phyloP scores from a whole-genome alignment of 345 rosid genomes.

The Conringia planisiliqua region DNA sequence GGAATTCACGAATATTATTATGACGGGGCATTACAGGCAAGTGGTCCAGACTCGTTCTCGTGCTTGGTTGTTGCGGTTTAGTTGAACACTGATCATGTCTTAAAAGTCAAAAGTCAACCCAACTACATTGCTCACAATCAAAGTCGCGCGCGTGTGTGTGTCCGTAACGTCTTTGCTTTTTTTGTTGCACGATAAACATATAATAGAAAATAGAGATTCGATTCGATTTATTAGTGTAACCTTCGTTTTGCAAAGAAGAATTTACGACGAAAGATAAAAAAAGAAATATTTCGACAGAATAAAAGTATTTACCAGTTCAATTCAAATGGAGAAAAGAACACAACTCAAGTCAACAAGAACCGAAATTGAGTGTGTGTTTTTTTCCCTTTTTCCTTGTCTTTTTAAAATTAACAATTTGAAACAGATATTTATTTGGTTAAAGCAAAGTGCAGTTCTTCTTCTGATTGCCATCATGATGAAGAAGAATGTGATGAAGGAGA shows the following conservation, averaged over 20 bases:
- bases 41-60: conserved; percentile 26
- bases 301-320: conserved; percentile 16
- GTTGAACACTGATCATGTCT: conserved; percentile 4
- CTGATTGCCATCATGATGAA: neutral
- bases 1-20: neutral
- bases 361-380: neutral
- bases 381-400: neutral
- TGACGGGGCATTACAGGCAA: conserved; percentile 8
- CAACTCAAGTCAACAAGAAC: conserved; percentile 11
- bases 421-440: conserved; percentile 24
- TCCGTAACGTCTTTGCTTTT: neutral
- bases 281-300: neutral
- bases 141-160: neutral
- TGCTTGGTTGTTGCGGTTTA: conserved; percentile 29
- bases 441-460: conserved; percentile 16
- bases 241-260: neutral
- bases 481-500: conserved; percentile 12
- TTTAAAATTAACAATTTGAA: conserved; percentile 7
- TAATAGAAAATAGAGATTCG: neutral
- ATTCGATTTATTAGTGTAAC: neutral
- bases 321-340: neutral
- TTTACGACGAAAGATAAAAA: neutral
- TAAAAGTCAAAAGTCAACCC: neutral
- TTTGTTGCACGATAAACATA: neutral
- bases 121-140: neutral